These are phyloP conservation scores for Metarhizium album DNA, from an alignment of 2,329 filamentous ascomycete species.

Conservation along the genomic window DNA sequence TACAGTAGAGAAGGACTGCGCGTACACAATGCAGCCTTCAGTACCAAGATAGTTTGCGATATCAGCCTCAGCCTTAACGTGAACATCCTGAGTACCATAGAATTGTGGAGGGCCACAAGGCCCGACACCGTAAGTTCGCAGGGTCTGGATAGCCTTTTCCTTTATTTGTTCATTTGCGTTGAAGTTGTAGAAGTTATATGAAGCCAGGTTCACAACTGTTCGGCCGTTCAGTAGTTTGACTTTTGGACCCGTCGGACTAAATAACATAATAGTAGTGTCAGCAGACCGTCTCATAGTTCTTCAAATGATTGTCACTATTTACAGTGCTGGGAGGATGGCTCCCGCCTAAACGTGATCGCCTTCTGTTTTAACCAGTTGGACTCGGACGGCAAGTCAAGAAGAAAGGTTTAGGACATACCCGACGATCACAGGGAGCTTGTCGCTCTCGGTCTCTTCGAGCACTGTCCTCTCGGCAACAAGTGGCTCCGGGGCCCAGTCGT, in stretches of 20 bases:
- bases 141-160: constrained; percentile 86
- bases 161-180: constrained; percentile 86
- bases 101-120: constrained; percentile 95
- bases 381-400: not conserved
- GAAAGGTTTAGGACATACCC: constrained; percentile 47
- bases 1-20: constrained; percentile 92
- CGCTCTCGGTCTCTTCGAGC: constrained; percentile 71
- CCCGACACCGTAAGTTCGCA: constrained; percentile 91
- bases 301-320: not conserved
- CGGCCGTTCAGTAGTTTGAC: constrained; percentile 80
- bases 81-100: constrained; percentile 96
- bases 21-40: constrained; percentile 85
- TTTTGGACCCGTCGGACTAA: constrained; percentile 78
- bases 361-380: not conserved
- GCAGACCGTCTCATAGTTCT: not conserved
- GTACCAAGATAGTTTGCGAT: constrained; percentile 84
- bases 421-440: constrained; percentile 77
- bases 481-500: constrained; percentile 93
- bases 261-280: constrained; percentile 5
- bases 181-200: constrained; percentile 97
- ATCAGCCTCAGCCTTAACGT: constrained; percentile 92
- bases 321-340: not conserved
- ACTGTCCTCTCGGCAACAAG: constrained; percentile 64
- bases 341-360: not conserved
- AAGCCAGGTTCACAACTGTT: constrained; percentile 86